Evolutionary conservation across 805 yeast species (phyloP), one percentile per base, ranked within the genome.

Genomic region (Soucietia sequanensis): DNA sequence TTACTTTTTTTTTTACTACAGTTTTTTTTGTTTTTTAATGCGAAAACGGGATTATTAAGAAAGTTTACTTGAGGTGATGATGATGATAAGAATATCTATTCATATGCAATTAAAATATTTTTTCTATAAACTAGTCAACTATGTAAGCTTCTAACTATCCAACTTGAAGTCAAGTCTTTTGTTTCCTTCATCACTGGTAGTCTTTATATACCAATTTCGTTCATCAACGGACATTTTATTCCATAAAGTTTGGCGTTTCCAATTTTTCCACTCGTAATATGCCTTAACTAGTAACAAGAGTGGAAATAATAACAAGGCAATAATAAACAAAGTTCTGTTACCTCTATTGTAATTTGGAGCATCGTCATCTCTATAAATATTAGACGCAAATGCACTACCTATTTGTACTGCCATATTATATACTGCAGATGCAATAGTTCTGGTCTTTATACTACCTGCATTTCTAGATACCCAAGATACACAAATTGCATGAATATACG

Each of bases 391-490:
- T 18, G 58, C 51, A 23, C 42, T 41, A n/a, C 56, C 60, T 7
- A 47, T 22, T 37, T 58, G 64, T 11, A 48, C 53, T 21, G 36
- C 24, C 42, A 60, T 55, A 33, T 58, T 60, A 33, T 50, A 55
- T 18, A 56, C 25, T 3, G 65, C 59, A 9, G 63, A 42, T 5
- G 60, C 42, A 12, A 60, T 46, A n/a, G 62, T 45, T 34, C 65
- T 43, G 5, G 54, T 40, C 16, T 55, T 42, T 15, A 57, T 46
- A 33, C 50, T 46, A 28, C 51, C 46, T 5, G 64, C 50, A 33
- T 52, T 57, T 35, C 47, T 43, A 5, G 63, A 58, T 16, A 43
- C 45, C 62, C 62, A 57, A 3, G 57, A 42, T 6, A 54, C 60
- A 37, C 51, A 41, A 17, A 57, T 54, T 5, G 64, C 62, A 41